Conservation (phyloP, 441 rosid species). For the Euphorbia schlechtendalii region DNA sequence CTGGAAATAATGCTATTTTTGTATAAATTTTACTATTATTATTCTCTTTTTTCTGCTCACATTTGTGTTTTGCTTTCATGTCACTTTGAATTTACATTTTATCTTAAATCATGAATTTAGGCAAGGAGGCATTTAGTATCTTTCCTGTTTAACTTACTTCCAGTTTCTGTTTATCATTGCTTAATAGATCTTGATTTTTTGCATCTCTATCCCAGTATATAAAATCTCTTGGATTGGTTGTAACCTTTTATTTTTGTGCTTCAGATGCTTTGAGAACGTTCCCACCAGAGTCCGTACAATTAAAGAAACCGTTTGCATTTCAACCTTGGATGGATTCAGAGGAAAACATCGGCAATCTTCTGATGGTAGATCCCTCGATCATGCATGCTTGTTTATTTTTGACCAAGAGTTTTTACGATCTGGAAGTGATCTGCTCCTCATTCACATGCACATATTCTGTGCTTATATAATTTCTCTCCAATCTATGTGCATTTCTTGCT, state of each 20-base stretch:
- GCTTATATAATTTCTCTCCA: too few relatives aligned
- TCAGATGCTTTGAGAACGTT: slow-evolving; percentile 64
- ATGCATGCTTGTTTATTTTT: not conserved
- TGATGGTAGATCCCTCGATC: slow-evolving; percentile 60
- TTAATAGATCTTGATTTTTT: not conserved
- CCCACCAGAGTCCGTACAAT: slow-evolving; percentile 64
- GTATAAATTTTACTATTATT: not conserved
- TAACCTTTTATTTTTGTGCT: slow-evolving; percentile 7
- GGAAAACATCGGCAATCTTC: slow-evolving; percentile 79
- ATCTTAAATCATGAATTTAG: not conserved
- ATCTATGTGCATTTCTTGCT: not conserved
- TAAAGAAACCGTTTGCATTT: slow-evolving; percentile 70
- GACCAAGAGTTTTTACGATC: not conserved
- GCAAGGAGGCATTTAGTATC: not conserved
- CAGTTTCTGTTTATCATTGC: not conserved
- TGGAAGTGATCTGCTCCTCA: not conserved
- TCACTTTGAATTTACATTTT: not conserved
- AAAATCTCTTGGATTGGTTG: too few relatives aligned
- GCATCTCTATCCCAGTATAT: not conserved
- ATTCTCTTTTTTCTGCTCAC: not conserved
- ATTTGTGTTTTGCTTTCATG: not conserved
- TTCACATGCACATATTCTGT: not conserved
- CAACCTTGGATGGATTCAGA: slow-evolving; percentile 89
- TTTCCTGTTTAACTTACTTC: not conserved
- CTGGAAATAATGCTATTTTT: not conserved